Base-by-base conservation (phyloP, 2,329 filamentous ascomycete species). In the Fusarium keratoplasticum region DNA sequence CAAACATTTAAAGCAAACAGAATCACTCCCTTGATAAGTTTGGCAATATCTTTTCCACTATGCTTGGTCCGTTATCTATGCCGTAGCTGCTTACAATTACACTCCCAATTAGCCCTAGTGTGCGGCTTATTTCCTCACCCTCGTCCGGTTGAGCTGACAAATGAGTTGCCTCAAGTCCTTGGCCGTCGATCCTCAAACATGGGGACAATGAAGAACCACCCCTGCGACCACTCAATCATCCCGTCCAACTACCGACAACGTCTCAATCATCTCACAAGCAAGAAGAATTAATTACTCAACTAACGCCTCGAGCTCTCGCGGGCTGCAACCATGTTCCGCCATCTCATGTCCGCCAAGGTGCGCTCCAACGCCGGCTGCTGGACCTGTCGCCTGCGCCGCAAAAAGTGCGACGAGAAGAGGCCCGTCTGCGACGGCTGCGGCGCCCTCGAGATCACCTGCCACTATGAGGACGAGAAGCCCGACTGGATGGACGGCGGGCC, bases 381-480 rank as follows among this genome's bases (percentile, higher is more conserved):
- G 88, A 91, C 89, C 3, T 91, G 90, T 75, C 86, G 89, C 25
- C 83, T 91, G 13, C 86, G 90, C 22, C 88, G 88, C 74, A 92
- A 91, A 77, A 91, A 90, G 76, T 92, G 90, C 75, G 88, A 90
- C 71, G 87, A 90, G 76, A 82, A 76, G 27, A 84, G 83, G 3
- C 89, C 89, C 13, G 77, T 85, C 11, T 92, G 90, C 79, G 81
- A 84, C 7, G 81, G 78, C 38, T 92, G 89, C 80, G 78, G 80
- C 16, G 78, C 82, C 2, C 85, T 92, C n/a, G 84, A 87, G 58
- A 91, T 91, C 66, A 85, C 84, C 20, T 92, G 90, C 76, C 79
- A 88, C 68, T 90, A 86, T 73, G 81, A 82, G 68, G 83, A 87
- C 2, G 80, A 82, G 27, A 90, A 88, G 78, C 88, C 89, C 16